A percentile compares a stretch with the other conserved stretches of the same genome.
Conservation (phyloP, 2,329 filamentous ascomycete genomes). For the Pezizomycotina sp. region DNA sequence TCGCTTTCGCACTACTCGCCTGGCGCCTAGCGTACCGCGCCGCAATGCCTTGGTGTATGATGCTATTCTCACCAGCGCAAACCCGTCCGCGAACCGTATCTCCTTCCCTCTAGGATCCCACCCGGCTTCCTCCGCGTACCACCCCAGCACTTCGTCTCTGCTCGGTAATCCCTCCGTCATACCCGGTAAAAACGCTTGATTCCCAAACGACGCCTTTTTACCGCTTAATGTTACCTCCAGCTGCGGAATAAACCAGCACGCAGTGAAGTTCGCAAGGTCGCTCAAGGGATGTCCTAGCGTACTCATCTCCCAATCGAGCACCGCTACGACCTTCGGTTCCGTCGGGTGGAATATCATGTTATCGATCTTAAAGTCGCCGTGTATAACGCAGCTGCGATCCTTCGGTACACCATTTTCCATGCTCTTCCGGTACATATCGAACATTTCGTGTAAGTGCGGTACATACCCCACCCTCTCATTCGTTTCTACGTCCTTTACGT, state of each 20-base stretch:
- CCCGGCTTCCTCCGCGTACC: conserved; percentile 52
- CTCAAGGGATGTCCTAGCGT: conserved; percentile 92
- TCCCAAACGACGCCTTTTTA: no score
- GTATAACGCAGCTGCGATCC: conserved; percentile 65
- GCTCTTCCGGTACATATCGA: conserved; percentile 35
- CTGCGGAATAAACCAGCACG: no score
- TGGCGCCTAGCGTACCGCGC: conserved; percentile 70
- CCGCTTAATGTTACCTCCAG: no score
- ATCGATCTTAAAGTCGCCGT: conserved; percentile 95
- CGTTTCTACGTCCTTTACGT: conserved; percentile 59
- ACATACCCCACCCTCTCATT: conserved; percentile 61
- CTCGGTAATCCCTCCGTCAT: conserved; percentile 52
- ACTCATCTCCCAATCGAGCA: conserved; percentile 97
- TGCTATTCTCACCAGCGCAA: conserved; percentile 14
- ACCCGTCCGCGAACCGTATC: conserved; percentile 37
- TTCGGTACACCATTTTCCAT: no score
- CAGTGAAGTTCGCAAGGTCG: conserved; percentile 69
- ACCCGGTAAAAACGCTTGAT: no score
- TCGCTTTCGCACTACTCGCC: conserved; percentile 73
- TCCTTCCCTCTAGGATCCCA: no score
- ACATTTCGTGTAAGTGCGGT: conserved; percentile 65
- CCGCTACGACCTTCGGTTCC: conserved; percentile 73
- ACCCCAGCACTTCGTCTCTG: conserved; percentile 41
- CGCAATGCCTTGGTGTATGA: conserved; percentile 73
- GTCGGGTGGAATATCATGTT: conserved; percentile 82